phyloP scores from a whole-genome alignment of 1,284 basidiomycete genomes.

The Boletus calvinii region DNA sequence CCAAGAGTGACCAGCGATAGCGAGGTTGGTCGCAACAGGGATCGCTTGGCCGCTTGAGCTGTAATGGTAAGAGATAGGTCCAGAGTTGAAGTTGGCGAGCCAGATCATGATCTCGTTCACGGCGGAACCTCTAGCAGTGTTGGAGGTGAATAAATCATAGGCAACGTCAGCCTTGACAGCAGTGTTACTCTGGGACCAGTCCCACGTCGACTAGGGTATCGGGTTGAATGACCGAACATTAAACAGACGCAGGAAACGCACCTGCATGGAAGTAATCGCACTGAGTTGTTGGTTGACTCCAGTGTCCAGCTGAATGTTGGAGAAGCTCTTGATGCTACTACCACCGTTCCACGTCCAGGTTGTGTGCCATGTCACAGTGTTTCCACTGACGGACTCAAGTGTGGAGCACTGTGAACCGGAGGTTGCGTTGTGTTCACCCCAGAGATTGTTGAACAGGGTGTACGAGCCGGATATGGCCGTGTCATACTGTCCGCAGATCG shows the following conservation, averaged over 20 bases:
- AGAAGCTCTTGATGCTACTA: constrained; percentile 58
- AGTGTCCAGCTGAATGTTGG: constrained; percentile 53
- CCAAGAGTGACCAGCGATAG: constrained; percentile 54
- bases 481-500: constrained; percentile 52
- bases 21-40: constrained; percentile 47
- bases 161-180: constrained; percentile 53
- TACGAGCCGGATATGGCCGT: constrained; percentile 47
- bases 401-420: constrained; percentile 56
- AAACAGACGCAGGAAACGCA: constrained; percentile 27
- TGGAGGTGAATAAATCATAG: constrained; percentile 62
- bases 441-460: constrained; percentile 51
- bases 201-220: constrained; percentile 38
- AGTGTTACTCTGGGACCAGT: constrained; percentile 40
- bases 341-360: constrained; percentile 57
- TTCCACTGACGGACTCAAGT: constrained; percentile 47
- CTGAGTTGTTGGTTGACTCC: constrained; percentile 54
- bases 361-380: constrained; percentile 53
- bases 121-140: constrained; percentile 47
- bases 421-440: constrained; percentile 47
- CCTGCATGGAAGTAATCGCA: constrained; percentile 53
- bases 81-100: constrained; percentile 60
- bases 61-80: constrained; percentile 54
- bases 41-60: constrained; percentile 48
- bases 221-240: neutral
- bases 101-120: constrained; percentile 68